Evolutionary conservation across 257 asterid genomes (phyloP).

Genomic region (Petrea volubilis): DNA sequence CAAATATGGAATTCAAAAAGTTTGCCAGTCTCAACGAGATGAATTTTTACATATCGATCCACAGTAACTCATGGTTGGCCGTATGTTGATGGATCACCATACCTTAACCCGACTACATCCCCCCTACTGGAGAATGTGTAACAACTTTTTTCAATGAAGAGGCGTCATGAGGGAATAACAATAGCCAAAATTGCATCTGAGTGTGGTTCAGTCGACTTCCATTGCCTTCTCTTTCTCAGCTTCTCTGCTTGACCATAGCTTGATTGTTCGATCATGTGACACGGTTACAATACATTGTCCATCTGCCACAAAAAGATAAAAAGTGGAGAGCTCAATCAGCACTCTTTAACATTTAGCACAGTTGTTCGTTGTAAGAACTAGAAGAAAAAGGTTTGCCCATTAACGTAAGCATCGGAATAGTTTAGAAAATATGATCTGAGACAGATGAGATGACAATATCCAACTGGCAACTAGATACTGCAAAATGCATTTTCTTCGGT

Average conservation of each 20-base stretch:
- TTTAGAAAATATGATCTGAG: neutral
- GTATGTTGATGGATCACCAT: no score
- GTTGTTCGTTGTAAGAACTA: neutral
- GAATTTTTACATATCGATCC: no score
- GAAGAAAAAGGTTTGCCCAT: neutral
- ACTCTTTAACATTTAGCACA: neutral
- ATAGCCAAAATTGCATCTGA: slow-evolving; percentile 1
- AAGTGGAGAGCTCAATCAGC: neutral
- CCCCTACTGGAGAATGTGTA: neutral
- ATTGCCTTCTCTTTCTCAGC: slow-evolving; percentile 61
- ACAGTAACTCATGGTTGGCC: no score
- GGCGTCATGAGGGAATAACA: neutral
- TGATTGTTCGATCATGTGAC: slow-evolving; percentile 92
- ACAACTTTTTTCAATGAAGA: neutral
- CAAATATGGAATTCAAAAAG: no score
- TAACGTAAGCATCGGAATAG: neutral
- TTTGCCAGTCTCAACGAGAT: no score
- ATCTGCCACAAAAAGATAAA: slow-evolving; percentile 45
- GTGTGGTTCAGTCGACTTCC: slow-evolving; percentile 59
- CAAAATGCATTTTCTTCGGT: no score
- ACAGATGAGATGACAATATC: neutral
- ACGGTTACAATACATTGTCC: slow-evolving; percentile 79
- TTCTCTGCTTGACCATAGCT: slow-evolving; percentile 73
- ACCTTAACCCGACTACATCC: no score
- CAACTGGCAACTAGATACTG: neutral